Evolutionary conservation across 2,329 filamentous ascomycete genomes (phyloP).

Genomic region (Dactylellina sp.): DNA sequence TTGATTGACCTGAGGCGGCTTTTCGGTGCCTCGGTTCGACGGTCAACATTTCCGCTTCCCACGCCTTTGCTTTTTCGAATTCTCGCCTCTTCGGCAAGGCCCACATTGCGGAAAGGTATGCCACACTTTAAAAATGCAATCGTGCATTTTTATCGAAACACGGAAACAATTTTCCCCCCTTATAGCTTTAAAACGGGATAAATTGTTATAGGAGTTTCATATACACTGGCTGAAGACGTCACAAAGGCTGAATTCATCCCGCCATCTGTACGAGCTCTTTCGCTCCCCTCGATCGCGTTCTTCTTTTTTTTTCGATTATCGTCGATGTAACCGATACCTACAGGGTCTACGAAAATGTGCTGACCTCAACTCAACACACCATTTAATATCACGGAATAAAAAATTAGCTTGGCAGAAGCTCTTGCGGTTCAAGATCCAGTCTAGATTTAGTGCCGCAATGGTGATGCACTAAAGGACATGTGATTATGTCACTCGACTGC

Average conservation of each 20-base stretch:
- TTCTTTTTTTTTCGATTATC: slow-evolving; percentile 3
- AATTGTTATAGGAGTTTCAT: slow-evolving; percentile 33
- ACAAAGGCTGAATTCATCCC: slow-evolving; percentile 8
- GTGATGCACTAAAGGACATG: slow-evolving; percentile 18
- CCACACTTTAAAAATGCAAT: slow-evolving; percentile 49
- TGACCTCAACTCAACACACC: too few species aligned
- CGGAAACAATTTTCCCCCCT: slow-evolving; percentile 16
- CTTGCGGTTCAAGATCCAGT: neutral
- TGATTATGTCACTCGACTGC: slow-evolving; percentile 48
- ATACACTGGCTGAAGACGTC: slow-evolving; percentile 34
- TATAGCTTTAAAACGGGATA: slow-evolving; percentile 32
- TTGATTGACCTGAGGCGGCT: slow-evolving; percentile 19
- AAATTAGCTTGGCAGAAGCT: neutral
- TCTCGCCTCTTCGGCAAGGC: slow-evolving; percentile 36
- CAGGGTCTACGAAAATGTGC: slow-evolving; percentile 22
- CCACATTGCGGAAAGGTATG: slow-evolving; percentile 40
- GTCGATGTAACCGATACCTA: slow-evolving; percentile 1
- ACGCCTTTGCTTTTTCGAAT: slow-evolving; percentile 43
- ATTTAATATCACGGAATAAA: slow-evolving; percentile 2
- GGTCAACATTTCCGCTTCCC: slow-evolving; percentile 27
- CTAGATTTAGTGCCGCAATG: neutral
- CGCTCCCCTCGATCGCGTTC: too few species aligned
- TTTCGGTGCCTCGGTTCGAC: slow-evolving; percentile 54
- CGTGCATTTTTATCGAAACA: slow-evolving; percentile 33
- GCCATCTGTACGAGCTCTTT: slow-evolving; percentile 15